These are phyloP conservation scores for Quercus mongolica DNA, from an alignment of 306 rosid genomes.

Conservation along the genomic window DNA sequence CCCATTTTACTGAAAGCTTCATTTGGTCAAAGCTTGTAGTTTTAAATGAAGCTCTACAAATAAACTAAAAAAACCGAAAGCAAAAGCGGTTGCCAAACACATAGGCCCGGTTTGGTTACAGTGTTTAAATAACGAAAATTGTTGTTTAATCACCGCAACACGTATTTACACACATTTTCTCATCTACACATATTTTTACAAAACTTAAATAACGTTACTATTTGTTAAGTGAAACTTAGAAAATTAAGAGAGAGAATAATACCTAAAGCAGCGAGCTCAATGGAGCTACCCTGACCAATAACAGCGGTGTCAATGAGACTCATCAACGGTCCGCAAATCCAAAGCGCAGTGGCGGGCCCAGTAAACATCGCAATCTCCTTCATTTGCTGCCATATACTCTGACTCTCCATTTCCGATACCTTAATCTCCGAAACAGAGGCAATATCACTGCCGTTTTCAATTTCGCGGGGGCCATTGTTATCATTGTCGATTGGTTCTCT, in stretches of 20 bases:
- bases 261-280: conserved; percentile 96
- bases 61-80: too few species aligned
- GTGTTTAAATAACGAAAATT: too few species aligned
- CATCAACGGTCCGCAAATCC: conserved; percentile 85
- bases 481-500: conserved; percentile 19
- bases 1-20: too few species aligned
- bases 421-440: neutral
- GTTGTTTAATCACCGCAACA: too few species aligned
- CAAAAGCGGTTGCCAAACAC: too few species aligned
- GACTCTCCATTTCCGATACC: conserved; percentile 32
- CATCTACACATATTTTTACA: too few species aligned
- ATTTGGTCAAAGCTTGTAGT: too few species aligned
- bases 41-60: too few species aligned
- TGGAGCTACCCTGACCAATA: conserved; percentile 81
- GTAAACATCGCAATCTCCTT: conserved; percentile 66
- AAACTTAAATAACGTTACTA: too few species aligned
- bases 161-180: too few species aligned
- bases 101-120: too few species aligned
- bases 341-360: conserved; percentile 79
- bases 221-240: too few species aligned
- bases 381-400: conserved; percentile 60
- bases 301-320: conserved; percentile 84
- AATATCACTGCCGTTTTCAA: conserved; percentile 11
- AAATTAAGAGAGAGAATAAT: neutral
- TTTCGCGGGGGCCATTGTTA: neutral